phyloP scores from a whole-genome alignment of 2,329 filamentous ascomycete species.

The Pseudocercospora macadamiae region DNA sequence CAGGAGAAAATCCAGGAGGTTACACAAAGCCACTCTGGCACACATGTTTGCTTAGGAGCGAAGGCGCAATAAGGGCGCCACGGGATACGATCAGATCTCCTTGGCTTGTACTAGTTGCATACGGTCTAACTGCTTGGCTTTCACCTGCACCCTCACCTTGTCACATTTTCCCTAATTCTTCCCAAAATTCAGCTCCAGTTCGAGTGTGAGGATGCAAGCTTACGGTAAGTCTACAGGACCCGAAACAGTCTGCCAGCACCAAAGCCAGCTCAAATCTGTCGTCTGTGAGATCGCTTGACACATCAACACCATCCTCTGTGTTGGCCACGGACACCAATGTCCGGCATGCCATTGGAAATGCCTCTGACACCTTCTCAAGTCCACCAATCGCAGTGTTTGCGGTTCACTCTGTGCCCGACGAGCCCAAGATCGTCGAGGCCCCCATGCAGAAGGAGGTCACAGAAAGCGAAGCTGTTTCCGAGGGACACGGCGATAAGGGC shows the following conservation, averaged over 20 bases:
- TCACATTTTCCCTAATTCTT: slow-evolving; percentile 4
- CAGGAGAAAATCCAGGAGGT: neutral
- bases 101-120: slow-evolving; percentile 9
- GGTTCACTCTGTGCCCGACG: too few species aligned
- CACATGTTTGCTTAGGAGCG: neutral
- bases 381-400: too few species aligned
- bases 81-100: slow-evolving; percentile 1
- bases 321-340: too few species aligned
- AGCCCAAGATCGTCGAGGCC: too few species aligned
- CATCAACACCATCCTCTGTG: neutral
- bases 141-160: slow-evolving; percentile 1
- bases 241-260: neutral
- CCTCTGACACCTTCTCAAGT: too few species aligned
- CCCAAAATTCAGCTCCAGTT: slow-evolving; percentile 1
- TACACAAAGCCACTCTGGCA: neutral
- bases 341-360: too few species aligned
- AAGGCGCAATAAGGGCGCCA: neutral
- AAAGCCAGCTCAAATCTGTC: neutral
- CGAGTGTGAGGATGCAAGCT: slow-evolving; percentile 27
- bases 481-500: too few species aligned
- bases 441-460: too few species aligned
- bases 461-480: too few species aligned
- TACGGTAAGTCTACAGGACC: slow-evolving; percentile 30
- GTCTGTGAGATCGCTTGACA: neutral
- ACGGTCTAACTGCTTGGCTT: slow-evolving; percentile 6